A percentile compares a stretch with the other conserved stretches of the same genome.
Conservation (phyloP, 768 basidiomycete species). For the Trametes meyenii region DNA sequence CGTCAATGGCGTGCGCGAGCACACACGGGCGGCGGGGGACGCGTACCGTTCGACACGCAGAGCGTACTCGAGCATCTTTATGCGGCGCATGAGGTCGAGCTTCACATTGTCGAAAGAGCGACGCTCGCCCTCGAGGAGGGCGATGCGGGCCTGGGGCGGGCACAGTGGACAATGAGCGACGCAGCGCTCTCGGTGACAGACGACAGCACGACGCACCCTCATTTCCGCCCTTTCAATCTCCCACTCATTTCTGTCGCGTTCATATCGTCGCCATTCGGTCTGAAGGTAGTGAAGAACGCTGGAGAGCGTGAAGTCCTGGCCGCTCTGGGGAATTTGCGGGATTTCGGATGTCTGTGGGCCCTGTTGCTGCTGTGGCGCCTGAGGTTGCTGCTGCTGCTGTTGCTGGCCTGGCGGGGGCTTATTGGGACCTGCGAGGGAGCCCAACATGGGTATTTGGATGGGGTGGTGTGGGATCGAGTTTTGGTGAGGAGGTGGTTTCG, state of each 20-base stretch:
- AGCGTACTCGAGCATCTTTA: conserved; percentile 99
- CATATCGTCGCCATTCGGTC: conserved; percentile 97
- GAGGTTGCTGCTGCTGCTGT: conserved; percentile 45
- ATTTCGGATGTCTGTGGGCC: conserved; percentile 56
- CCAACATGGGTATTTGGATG: conserved; percentile 71
- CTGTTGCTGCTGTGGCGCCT: conserved; percentile 53
- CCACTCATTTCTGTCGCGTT: conserved; percentile 99
- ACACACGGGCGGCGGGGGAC: conserved; percentile 14
- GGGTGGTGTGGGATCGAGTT: conserved; percentile 26
- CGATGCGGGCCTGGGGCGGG: conserved; percentile 83
- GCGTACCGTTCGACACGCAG: conserved; percentile 92
- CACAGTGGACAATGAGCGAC: conserved; percentile 19
- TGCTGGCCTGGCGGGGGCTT: conserved; percentile 40
- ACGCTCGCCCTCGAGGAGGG: conserved; percentile 94
- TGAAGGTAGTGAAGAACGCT: conserved; percentile 96
- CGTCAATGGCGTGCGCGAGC: conserved; percentile 37
- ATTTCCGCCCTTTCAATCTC: conserved; percentile 99
- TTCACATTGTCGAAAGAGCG: conserved; percentile 97
- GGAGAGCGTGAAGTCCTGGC: conserved; percentile 91
- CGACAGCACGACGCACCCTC: conserved; percentile 65
- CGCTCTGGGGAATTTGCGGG: conserved; percentile 80
- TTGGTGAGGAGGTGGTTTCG: conserved; percentile 29
- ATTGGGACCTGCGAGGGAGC: conserved; percentile 63
- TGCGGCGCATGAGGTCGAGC: conserved; percentile 92
- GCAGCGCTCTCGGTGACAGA: conserved; percentile 15